Percentiles rank a stretch among this genome's conserved stretches.
These are phyloP conservation scores for Pisolithus tinctorius DNA, from an alignment of 768 basidiomycete species.

Conservation along the genomic window DNA sequence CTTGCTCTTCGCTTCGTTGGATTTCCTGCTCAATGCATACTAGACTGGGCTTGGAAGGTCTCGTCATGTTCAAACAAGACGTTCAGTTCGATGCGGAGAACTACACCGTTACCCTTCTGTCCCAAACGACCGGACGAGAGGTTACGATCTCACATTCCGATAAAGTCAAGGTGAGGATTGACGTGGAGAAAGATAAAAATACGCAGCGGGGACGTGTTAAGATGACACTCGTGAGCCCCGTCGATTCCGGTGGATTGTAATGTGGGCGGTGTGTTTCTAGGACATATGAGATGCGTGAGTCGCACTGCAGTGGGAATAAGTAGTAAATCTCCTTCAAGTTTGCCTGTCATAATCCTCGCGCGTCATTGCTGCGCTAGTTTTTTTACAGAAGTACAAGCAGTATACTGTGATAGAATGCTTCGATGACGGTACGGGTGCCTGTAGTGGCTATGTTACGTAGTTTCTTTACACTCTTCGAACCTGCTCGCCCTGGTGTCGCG, in stretches of 20 bases:
- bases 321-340: too few relatives aligned
- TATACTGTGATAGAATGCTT: too few relatives aligned
- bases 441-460: too few relatives aligned
- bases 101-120: conserved; percentile 72
- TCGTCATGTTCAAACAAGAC: conserved; percentile 90
- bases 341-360: too few relatives aligned
- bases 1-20: background rate
- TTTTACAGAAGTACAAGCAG: too few relatives aligned
- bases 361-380: too few relatives aligned
- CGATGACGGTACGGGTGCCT: too few relatives aligned
- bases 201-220: conserved; percentile 90
- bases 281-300: too few relatives aligned
- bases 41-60: conserved; percentile 89
- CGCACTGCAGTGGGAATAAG: too few relatives aligned
- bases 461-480: too few relatives aligned
- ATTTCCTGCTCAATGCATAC: background rate
- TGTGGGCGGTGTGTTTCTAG: background rate
- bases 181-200: conserved; percentile 91
- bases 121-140: conserved; percentile 20
- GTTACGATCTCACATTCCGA: conserved; percentile 84
- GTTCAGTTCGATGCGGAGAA: conserved; percentile 87
- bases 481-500: too few relatives aligned
- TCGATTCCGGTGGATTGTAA: conserved; percentile 46
- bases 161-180: conserved; percentile 82
- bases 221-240: conserved; percentile 67